These are phyloP conservation scores for Vitis labrusca DNA, from an alignment of 164 flowering plant genomes.

Conservation along the genomic window DNA sequence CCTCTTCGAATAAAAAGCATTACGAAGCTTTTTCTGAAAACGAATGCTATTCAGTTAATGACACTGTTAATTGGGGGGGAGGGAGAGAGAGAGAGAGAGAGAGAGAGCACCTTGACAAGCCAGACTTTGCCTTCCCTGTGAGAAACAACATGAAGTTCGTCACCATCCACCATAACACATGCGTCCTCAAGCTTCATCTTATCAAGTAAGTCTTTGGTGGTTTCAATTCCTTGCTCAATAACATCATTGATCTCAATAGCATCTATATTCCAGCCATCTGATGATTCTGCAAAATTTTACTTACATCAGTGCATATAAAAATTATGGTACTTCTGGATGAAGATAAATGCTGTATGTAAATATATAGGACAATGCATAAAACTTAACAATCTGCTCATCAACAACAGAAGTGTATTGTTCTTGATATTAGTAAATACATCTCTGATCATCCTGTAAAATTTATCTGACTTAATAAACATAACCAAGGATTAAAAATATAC, in stretches of 20 bases:
- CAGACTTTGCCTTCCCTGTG: constrained; percentile 24
- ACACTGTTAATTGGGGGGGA: background rate
- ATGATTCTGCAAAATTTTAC: constrained; percentile 13
- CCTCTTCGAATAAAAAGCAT: constrained; percentile 36
- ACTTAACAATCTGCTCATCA: too few relatives aligned
- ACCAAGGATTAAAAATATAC: too few relatives aligned
- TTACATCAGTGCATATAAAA: constrained; percentile 5
- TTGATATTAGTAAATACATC: too few relatives aligned
- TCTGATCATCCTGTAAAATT: too few relatives aligned
- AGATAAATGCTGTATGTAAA: too few relatives aligned
- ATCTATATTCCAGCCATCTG: constrained; percentile 20
- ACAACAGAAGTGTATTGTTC: too few relatives aligned
- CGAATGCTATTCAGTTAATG: background rate
- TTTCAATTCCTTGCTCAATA: constrained; percentile 14
- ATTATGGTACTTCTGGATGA: background rate
- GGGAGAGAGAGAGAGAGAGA: constrained; percentile 1
- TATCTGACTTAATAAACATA: too few relatives aligned
- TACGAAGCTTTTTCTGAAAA: constrained; percentile 37
- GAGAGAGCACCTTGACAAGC: constrained; percentile 40
- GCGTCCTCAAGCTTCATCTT: constrained; percentile 30
- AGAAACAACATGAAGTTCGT: constrained; percentile 20
- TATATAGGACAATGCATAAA: too few relatives aligned
- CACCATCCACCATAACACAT: constrained; percentile 42
- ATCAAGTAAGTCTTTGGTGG: constrained; percentile 10
- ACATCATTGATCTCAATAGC: constrained; percentile 8